Percentiles rank a stretch among this genome's conserved stretches.
These are phyloP conservation scores for Endoconidiophora laricicola DNA, from an alignment of 2,329 filamentous ascomycete genomes.

Conservation along the genomic window DNA sequence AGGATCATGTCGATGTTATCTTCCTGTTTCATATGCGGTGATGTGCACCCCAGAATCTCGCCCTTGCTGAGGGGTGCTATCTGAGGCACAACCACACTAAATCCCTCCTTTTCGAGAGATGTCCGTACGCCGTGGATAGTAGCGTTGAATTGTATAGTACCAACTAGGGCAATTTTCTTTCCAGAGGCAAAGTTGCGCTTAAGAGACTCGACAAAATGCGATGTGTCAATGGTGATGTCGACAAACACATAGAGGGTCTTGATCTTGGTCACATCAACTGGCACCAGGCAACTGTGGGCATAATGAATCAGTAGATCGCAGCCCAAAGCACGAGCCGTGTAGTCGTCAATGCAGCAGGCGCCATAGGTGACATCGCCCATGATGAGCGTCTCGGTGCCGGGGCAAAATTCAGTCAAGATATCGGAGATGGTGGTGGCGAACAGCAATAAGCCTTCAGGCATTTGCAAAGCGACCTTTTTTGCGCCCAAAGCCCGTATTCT, in stretches of 20 bases:
- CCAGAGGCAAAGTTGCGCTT: conserved; percentile 73
- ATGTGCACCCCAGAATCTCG: conserved; percentile 95
- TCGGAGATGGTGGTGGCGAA: conserved; percentile 97
- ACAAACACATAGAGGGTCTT: conserved; percentile 97
- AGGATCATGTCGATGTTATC: conserved; percentile 59
- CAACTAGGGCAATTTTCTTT: conserved; percentile 82
- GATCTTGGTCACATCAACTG: conserved; percentile 90
- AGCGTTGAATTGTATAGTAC: conserved; percentile 97
- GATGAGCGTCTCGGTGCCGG: conserved; percentile 79
- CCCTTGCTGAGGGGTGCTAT: conserved; percentile 86
- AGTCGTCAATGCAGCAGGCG: conserved; percentile 97
- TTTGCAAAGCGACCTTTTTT: conserved; percentile 81
- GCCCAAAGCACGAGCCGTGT: conserved; percentile 81
- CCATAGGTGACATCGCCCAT: conserved; percentile 99
- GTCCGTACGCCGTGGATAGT: conserved; percentile 76
- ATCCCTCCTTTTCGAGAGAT: conserved; percentile 67
- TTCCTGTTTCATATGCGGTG: conserved; percentile 47
- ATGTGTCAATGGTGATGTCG: conserved; percentile 86
- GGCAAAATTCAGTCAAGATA: conserved; percentile 87
- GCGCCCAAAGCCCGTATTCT: conserved; percentile 67
- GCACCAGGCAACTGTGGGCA: conserved; percentile 90
- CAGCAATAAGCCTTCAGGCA: conserved; percentile 85
- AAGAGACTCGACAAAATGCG: conserved; percentile 71
- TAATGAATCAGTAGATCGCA: conserved; percentile 95
- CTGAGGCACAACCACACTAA: conserved; percentile 74